Conservation (phyloP, 306 rosid genomes). For the Malus domestica region ASM211411v1 NC_041804.1:5041501-5042000, state of each 20-base stretch:
- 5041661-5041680: neutral
- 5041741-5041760: neutral
- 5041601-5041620: neutral
- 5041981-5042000: no score
- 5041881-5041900: no score
- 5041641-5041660: neutral
- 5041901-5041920: no score
- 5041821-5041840: neutral
- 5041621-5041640: neutral
- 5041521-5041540: fast-evolving
- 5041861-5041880: neutral
- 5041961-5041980: no score
- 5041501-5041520: no score
- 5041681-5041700: neutral
- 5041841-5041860: neutral
- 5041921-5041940: no score
- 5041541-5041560: fast-evolving
- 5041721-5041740: neutral
- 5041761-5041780: neutral
- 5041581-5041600: no score
- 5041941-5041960: no score
- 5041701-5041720: neutral
- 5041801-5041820: neutral
- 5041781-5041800: neutral
- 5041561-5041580: no score